Percentiles rank a stretch among this genome's conserved stretches.
phyloP scores from a whole-genome alignment of 75 land plant species.

The Selaginella tamariscina region DNA sequence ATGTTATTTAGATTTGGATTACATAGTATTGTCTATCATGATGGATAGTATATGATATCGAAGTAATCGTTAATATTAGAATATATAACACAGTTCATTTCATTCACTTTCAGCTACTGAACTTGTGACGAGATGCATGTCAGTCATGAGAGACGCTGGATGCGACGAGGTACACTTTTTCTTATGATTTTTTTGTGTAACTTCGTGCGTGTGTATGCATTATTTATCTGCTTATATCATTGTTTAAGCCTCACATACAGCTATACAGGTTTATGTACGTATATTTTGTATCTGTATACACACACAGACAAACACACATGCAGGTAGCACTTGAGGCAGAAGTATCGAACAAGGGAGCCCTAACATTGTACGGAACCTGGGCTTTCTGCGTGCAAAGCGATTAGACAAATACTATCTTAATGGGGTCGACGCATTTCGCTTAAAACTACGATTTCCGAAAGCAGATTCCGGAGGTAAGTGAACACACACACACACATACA shows the following conservation, averaged over 20 bases:
- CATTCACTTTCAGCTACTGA: conserved; percentile 61
- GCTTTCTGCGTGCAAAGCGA: conserved; percentile 86
- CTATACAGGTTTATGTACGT: background rate
- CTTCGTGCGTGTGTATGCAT: background rate
- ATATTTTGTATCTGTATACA: background rate
- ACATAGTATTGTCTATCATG: too few relatives aligned
- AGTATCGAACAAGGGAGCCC: conserved; percentile 94
- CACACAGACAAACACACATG: background rate
- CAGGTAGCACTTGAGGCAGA: conserved; percentile 98
- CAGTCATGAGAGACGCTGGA: conserved; percentile 85
- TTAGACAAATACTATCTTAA: conserved; percentile 83
- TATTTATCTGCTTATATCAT: too few relatives aligned
- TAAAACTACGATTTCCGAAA: conserved; percentile 71
- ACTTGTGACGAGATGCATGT: conserved; percentile 81
- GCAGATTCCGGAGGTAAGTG: conserved; percentile 15
- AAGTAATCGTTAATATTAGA: too few relatives aligned
- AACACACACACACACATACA: background rate
- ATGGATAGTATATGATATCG: too few relatives aligned
- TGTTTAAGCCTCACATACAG: too few relatives aligned
- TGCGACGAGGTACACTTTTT: conserved; percentile 76
- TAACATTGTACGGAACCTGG: conserved; percentile 89
- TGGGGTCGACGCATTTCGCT: conserved; percentile 91
- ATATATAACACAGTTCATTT: too few relatives aligned
- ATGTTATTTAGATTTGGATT: background rate
- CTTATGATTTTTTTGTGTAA: background rate